Conservation (phyloP, 495 filamentous ascomycete species). For the Recurvomyces mirabilis region DNA sequence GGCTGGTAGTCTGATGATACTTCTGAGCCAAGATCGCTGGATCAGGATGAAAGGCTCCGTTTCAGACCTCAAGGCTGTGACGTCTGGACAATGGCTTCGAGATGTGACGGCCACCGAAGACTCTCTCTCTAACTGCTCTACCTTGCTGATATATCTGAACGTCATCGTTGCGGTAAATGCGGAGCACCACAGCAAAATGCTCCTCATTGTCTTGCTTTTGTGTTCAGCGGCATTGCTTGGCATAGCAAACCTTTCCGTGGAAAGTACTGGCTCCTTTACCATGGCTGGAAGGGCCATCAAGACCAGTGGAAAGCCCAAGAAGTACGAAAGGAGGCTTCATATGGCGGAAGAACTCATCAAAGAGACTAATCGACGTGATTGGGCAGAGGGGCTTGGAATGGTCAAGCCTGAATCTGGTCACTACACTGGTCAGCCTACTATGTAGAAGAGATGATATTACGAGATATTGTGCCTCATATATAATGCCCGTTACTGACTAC, state of each 20-base stretch:
- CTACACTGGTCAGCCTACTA: too few species aligned
- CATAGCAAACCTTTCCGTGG: constrained; percentile 42
- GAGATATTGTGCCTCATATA: too few species aligned
- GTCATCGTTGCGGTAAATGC: constrained; percentile 43
- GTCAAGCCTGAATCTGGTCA: constrained; percentile 19
- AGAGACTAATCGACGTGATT: constrained; percentile 30
- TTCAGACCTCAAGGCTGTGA: constrained; percentile 48
- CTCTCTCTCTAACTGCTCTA: constrained; percentile 37
- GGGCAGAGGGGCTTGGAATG: constrained; percentile 33
- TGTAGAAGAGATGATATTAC: too few species aligned
- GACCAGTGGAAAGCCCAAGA: constrained; percentile 18
- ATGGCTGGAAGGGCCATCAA: constrained; percentile 28
- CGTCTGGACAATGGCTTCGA: constrained; percentile 43
- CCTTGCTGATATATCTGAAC: constrained; percentile 43
- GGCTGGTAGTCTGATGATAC: constrained; percentile 32
- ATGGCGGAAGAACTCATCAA: constrained; percentile 31
- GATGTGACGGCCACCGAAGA: constrained; percentile 41
- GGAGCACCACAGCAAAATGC: constrained; percentile 36
- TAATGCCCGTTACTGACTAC: too few species aligned
- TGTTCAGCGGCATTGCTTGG: constrained; percentile 39
- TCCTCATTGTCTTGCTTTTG: constrained; percentile 40
- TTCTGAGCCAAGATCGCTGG: constrained; percentile 35
- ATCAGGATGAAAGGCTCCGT: constrained; percentile 42
- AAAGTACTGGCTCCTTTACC: constrained; percentile 1
- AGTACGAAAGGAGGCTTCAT: constrained; percentile 29